A percentile compares a stretch with the other conserved stretches of the same genome.
Evolutionary conservation across 2,329 filamentous ascomycete species (phyloP).

Genomic region (Beauveria australis): DNA sequence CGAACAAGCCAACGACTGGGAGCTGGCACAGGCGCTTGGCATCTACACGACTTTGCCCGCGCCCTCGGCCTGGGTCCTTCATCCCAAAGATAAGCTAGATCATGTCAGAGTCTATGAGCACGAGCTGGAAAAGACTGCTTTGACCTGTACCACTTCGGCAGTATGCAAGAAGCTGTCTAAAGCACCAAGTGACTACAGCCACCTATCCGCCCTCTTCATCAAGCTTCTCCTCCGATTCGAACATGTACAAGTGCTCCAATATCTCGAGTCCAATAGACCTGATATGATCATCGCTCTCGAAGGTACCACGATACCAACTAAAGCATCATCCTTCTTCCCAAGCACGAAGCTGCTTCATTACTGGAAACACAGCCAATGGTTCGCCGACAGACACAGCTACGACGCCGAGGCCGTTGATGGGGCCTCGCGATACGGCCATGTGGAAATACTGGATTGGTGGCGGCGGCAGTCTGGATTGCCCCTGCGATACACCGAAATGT

Average conservation of each 20-base stretch:
- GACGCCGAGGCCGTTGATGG: slow-evolving; percentile 77
- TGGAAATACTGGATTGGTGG: slow-evolving; percentile 89
- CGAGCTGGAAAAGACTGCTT: slow-evolving; percentile 76
- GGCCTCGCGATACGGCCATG: slow-evolving; percentile 76
- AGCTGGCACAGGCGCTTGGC: slow-evolving; percentile 38
- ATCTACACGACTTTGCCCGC: slow-evolving; percentile 40
- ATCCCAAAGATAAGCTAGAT: slow-evolving; percentile 52
- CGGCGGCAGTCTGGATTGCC: slow-evolving; percentile 67
- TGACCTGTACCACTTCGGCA: slow-evolving; percentile 60
- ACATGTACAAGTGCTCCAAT: slow-evolving; percentile 68
- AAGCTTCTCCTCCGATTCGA: slow-evolving; percentile 90
- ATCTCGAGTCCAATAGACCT: slow-evolving; percentile 50
- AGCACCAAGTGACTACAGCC: slow-evolving; percentile 59
- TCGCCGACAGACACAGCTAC: slow-evolving; percentile 74
- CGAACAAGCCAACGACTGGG: slow-evolving; percentile 81
- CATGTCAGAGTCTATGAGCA: slow-evolving; percentile 64
- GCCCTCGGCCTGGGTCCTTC: slow-evolving; percentile 67
- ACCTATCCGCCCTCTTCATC: slow-evolving; percentile 72
- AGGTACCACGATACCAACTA: slow-evolving; percentile 76
- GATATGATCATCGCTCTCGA: slow-evolving; percentile 83
- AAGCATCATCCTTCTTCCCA: slow-evolving; percentile 80
- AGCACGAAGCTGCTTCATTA: slow-evolving; percentile 79
- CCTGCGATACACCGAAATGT: slow-evolving; percentile 77
- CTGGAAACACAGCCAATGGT: slow-evolving; percentile 78
- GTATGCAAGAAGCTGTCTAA: slow-evolving; percentile 67